Base-by-base conservation (phyloP, 192 early-diverging fungal genomes). In the Podila minutissima region DNA sequence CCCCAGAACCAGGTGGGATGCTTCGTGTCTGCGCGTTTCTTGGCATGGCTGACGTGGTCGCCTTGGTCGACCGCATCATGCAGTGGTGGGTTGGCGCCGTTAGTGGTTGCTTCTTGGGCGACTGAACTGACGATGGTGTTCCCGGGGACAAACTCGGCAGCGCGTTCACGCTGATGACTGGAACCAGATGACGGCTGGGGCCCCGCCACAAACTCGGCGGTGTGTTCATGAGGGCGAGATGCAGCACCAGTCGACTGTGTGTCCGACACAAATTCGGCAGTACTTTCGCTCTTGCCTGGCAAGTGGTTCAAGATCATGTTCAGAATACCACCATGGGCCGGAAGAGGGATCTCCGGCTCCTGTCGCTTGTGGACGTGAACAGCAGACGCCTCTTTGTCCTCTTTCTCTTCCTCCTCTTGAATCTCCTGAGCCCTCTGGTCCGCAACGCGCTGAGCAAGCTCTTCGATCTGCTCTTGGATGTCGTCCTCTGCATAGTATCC, bases 331-430 rank as follows among this genome's bases (percentile, higher is more conserved):
- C 24, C 53, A 3, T 55, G n/a, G 11, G 19, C 17, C 5, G 53
- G 1, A 10, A n/a, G 53, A 24, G 0, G 53, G 24, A 11, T 55
- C 8, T 55, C 53, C 0, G 41, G 41, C 13, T 55, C 53, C 1
- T 55, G 53, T n/a, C 53, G n/a, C 22, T 55, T 55, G 53, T 55
- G 51, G 2, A 20, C 19, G 5, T 6, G n/a, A 10, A 2, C 53
- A 22, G 11, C 53, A 7, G 20, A 22, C 12, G 53, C 9, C 11
- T 8, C 53, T 26, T 55, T 2, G 1, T 11, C 53, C 3, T 31
- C 50, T 41, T 37, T 64, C 37, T 64, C 70, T 20, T 48, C 64
- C 10, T 50, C 12, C 6, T 58, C 66, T 58, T 46, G 29, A 28
- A 51, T 66, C 22, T 49, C 35, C 11, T 64, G 48, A 0, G 2